phyloP scores from a whole-genome alignment of 2,329 filamentous ascomycete species.

The Penicillium freii region DNA sequence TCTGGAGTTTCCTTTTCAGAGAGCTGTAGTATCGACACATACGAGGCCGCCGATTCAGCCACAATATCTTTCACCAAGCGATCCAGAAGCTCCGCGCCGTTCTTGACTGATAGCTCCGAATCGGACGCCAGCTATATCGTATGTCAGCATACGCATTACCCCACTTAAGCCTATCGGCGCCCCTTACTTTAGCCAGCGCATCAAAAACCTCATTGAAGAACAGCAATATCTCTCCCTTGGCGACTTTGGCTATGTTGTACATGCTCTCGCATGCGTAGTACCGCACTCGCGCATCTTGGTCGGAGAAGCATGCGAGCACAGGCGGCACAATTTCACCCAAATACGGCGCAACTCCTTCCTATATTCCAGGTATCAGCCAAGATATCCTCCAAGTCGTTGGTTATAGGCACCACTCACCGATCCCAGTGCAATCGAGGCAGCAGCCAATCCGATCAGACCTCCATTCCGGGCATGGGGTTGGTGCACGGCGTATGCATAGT shows the following conservation, averaged over 20 bases:
- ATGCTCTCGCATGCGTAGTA: constrained; percentile 99
- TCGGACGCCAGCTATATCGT: constrained; percentile 77
- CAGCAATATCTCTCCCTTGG: constrained; percentile 92
- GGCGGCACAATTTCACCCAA: constrained; percentile 92
- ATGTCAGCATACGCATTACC: constrained; percentile 9
- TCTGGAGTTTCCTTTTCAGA: constrained; percentile 50
- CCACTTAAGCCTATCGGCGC: constrained; percentile 13
- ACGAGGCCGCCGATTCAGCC: constrained; percentile 89
- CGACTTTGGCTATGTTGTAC: constrained; percentile 99
- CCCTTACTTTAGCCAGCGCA: constrained; percentile 81
- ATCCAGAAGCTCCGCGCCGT: constrained; percentile 92
- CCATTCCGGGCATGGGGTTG: constrained; percentile 96
- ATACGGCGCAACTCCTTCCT: constrained; percentile 85
- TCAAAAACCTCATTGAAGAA: constrained; percentile 99
- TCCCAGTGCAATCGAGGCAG: constrained; percentile 91
- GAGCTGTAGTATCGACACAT: constrained; percentile 81
- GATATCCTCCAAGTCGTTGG: not conserved
- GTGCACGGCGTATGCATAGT: constrained; percentile 96
- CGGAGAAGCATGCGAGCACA: constrained; percentile 93
- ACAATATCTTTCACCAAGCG: constrained; percentile 95
- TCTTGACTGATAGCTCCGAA: constrained; percentile 95
- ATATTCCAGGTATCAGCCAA: constrained; percentile 10
- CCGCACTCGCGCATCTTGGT: constrained; percentile 93
- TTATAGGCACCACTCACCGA: constrained; percentile 60
- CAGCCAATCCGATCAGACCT: constrained; percentile 90